These are phyloP conservation scores for Cytospora schulzeri DNA, from an alignment of 2,329 filamentous ascomycete species.

Conservation along the genomic window DNA sequence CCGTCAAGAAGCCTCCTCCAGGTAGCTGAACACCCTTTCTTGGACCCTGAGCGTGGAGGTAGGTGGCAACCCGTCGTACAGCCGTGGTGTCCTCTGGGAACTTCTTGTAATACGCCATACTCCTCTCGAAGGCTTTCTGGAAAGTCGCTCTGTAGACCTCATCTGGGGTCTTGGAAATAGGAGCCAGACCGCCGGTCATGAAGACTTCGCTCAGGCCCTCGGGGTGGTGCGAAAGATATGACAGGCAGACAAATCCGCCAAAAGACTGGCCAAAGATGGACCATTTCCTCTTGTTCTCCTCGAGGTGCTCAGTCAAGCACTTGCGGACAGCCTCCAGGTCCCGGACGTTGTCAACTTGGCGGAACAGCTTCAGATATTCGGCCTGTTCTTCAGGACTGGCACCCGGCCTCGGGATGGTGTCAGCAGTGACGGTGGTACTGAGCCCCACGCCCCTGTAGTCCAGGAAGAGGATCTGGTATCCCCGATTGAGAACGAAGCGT, in stretches of 20 bases:
- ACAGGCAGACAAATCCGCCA: constrained; percentile 82
- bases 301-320: constrained; percentile 68
- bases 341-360: constrained; percentile 86
- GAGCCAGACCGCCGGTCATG: constrained; percentile 80
- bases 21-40: constrained; percentile 62
- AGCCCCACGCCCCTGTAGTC: constrained; percentile 90
- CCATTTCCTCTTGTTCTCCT: constrained; percentile 72
- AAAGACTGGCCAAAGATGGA: constrained; percentile 88
- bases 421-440: constrained; percentile 76
- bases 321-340: constrained; percentile 86
- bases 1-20: constrained; percentile 71
- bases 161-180: constrained; percentile 70
- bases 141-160: constrained; percentile 76
- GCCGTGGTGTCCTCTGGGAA: constrained; percentile 76
- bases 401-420: constrained; percentile 67
- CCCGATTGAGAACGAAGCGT: constrained; percentile 70
- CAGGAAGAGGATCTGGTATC: constrained; percentile 84
- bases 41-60: constrained; percentile 58
- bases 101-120: constrained; percentile 79
- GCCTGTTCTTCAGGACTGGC: constrained; percentile 66
- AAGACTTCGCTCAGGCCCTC: constrained; percentile 81
- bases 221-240: constrained; percentile 81
- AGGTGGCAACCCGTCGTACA: constrained; percentile 66
- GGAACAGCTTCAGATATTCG: constrained; percentile 79
- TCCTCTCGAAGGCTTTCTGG: constrained; percentile 69